Conservation (phyloP, 179 eudicot genomes). For the Beta lomatogona region DNA sequence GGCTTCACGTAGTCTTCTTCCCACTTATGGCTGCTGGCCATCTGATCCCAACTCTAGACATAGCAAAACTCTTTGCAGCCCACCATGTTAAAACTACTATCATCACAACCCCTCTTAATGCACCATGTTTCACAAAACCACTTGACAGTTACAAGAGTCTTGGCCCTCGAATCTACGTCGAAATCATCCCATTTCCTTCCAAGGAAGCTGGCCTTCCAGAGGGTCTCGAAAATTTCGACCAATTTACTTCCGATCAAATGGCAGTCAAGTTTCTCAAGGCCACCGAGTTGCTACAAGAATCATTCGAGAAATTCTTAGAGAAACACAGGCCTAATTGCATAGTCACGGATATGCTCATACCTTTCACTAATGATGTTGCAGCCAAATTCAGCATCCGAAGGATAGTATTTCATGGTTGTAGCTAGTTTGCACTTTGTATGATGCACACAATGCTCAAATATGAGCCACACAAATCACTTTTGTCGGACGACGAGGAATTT, state of each 20-base stretch:
- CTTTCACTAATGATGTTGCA: constrained; percentile 40
- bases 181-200: constrained; percentile 33
- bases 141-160: background rate
- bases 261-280: background rate
- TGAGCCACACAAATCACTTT: constrained; percentile 29
- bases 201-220: background rate
- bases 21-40: constrained; percentile 42
- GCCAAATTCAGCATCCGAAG: constrained; percentile 38
- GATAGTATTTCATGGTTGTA: constrained; percentile 40
- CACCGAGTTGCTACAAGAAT: constrained; percentile 15
- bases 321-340: constrained; percentile 35
- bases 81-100: constrained; percentile 31
- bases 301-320: constrained; percentile 28
- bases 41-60: constrained; percentile 46
- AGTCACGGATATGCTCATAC: constrained; percentile 39
- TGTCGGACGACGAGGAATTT: constrained; percentile 35
- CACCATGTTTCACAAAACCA: constrained; percentile 24
- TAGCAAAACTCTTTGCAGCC: constrained; percentile 35
- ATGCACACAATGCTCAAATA: background rate
- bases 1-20: constrained; percentile 38
- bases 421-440: constrained; percentile 31
- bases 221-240: background rate
- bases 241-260: background rate
- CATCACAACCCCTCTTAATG: constrained; percentile 37
- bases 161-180: constrained; percentile 18